Evolutionary conservation across 768 basidiomycete genomes (phyloP).

Genomic region (Leucogyrophana mollusca): DNA sequence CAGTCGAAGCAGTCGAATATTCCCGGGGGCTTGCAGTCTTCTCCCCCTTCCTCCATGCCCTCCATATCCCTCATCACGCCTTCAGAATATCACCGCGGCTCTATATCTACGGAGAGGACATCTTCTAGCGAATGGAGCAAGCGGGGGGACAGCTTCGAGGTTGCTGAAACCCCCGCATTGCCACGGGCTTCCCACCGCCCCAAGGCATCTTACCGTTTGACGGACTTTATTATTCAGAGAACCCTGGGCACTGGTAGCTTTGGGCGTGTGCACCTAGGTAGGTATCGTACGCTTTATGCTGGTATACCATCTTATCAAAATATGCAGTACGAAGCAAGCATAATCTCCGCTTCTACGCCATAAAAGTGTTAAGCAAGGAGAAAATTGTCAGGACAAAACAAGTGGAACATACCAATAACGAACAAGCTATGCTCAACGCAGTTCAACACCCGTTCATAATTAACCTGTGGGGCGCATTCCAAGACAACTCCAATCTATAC

Average conservation of each 20-base stretch:
- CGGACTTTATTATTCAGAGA: conserved; percentile 78
- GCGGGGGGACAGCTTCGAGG: conserved; percentile 35
- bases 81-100: conserved; percentile 57
- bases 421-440: conserved; percentile 80
- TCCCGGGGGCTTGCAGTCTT: not conserved
- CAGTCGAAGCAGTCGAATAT: conserved; percentile 5
- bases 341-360: conserved; percentile 93
- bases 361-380: conserved; percentile 94
- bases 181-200: conserved; percentile 43
- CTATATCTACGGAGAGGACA: conserved; percentile 68
- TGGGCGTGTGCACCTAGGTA: conserved; percentile 92
- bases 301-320: conserved; percentile 3
- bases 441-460: conserved; percentile 93
- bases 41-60: conserved; percentile 24
- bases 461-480: conserved; percentile 95
- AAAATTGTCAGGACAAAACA: conserved; percentile 92
- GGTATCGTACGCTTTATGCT: conserved; percentile 9
- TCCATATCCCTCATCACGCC: conserved; percentile 31
- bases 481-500: conserved; percentile 90
- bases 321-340: conserved; percentile 81
- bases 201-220: conserved; percentile 67
- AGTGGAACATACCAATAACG: conserved; percentile 96
- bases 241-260: conserved; percentile 95
- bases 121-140: conserved; percentile 53
- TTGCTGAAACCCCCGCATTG: conserved; percentile 28